These are phyloP conservation scores for Suhomyces anneliseae DNA, from an alignment of 1,139 yeast species.

Conservation along the genomic window DNA sequence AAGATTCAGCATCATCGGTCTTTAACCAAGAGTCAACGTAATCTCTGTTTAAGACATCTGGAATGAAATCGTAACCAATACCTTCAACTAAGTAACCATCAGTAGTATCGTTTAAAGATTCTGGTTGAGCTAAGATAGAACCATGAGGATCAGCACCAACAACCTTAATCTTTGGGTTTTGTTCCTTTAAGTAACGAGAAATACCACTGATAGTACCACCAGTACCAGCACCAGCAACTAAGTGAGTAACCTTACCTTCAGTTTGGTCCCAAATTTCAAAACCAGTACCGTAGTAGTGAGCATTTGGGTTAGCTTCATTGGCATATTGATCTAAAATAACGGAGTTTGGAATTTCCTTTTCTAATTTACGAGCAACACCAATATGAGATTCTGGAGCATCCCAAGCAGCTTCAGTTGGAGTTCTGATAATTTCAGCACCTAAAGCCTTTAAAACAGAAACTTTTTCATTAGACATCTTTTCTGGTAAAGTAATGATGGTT, in stretches of 20 bases:
- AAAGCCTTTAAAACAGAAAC: constrained; percentile 85
- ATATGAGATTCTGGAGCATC: constrained; percentile 90
- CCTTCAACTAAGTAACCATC: constrained; percentile 84
- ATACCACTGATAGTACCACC: constrained; percentile 85
- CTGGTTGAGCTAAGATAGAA: constrained; percentile 82
- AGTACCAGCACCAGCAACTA: constrained; percentile 91
- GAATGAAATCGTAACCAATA: constrained; percentile 87
- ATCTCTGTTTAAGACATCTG: constrained; percentile 71
- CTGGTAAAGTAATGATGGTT: constrained; percentile 86
- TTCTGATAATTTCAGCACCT: constrained; percentile 89
- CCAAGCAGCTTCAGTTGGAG: constrained; percentile 94
- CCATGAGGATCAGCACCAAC: constrained; percentile 89
- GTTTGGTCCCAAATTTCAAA: constrained; percentile 85
- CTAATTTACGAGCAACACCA: constrained; percentile 81
- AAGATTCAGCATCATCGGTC: constrained; percentile 82
- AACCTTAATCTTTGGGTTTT: constrained; percentile 60
- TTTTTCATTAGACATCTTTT: constrained; percentile 90
- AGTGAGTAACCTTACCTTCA: constrained; percentile 66
- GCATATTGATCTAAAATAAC: constrained; percentile 84
- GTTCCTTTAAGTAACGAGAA: constrained; percentile 72
- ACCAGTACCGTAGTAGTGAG: constrained; percentile 86
- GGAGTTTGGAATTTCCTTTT: constrained; percentile 83
- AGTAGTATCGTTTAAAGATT: constrained; percentile 59
- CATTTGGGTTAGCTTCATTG: constrained; percentile 77
- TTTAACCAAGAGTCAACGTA: constrained; percentile 80